These are phyloP conservation scores for Oehlia diaphana DNA, from an alignment of 192 early-diverging fungal genomes.

Conservation along the genomic window DNA sequence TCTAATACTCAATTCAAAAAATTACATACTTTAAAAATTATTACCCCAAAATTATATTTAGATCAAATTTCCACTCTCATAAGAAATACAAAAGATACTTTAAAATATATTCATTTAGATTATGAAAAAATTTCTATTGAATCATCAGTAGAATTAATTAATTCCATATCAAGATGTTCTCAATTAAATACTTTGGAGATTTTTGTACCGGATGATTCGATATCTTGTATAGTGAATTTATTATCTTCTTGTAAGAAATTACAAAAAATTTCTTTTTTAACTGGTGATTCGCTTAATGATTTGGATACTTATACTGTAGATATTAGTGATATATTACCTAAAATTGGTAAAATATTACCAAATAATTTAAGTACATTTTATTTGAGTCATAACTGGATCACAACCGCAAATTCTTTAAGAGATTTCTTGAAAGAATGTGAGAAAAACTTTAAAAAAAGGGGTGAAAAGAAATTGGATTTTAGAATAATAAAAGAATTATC, in stretches of 20 bases:
- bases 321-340: neutral
- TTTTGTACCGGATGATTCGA: neutral
- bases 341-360: constrained; percentile 8
- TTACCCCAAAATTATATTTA: constrained; percentile 5
- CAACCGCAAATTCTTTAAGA: neutral
- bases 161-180: neutral
- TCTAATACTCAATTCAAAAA: neutral
- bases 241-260: neutral
- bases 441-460: neutral
- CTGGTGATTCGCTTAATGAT: neutral
- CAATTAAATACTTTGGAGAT: neutral
- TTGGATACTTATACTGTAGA: neutral
- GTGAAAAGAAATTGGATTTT: neutral
- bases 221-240: neutral
- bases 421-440: neutral
- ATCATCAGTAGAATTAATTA: neutral
- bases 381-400: neutral
- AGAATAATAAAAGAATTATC: neutral
- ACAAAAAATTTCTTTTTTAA: neutral
- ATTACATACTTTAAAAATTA: neutral
- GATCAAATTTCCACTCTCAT: neutral
- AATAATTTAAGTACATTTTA: neutral
- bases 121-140: neutral
- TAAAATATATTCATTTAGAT: neutral
- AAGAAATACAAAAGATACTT: neutral